phyloP scores from a whole-genome alignment of 495 filamentous ascomycete genomes.

The Xylaria acuta region DNA sequence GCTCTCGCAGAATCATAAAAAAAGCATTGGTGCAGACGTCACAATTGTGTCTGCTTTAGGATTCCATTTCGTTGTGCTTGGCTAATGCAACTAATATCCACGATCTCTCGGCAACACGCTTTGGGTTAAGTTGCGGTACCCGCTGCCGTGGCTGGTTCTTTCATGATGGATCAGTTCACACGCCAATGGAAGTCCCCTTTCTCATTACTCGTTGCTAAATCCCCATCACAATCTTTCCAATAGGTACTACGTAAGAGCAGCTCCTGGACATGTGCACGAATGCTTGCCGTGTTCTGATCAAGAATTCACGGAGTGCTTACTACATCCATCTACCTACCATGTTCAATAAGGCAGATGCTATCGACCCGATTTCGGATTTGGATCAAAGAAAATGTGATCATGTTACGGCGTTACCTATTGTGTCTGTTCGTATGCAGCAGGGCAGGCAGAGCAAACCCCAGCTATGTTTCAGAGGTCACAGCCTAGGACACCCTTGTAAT shows the following conservation, averaged over 20 bases:
- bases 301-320: not conserved
- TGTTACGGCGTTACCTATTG: constrained; percentile 12
- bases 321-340: not conserved
- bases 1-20: not conserved
- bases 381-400: constrained; percentile 20
- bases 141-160: not conserved
- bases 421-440: not conserved
- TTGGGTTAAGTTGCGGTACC: not conserved
- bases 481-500: constrained; percentile 1
- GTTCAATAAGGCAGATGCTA: not conserved
- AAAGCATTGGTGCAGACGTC: not conserved
- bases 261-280: not conserved
- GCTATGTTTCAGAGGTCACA: constrained; percentile 15
- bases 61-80: not conserved
- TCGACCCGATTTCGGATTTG: constrained; percentile 12
- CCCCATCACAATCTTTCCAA: not conserved
- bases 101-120: not conserved
- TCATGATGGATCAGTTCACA: not conserved
- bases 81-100: not conserved
- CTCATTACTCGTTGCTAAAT: not conserved
- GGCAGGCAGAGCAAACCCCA: not conserved
- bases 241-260: not conserved
- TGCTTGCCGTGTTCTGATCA: not conserved
- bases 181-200: not conserved
- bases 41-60: not conserved